These are phyloP conservation scores for Meyerozyma athensensis DNA, from an alignment of 1,139 yeast species.

Conservation along the genomic window DNA sequence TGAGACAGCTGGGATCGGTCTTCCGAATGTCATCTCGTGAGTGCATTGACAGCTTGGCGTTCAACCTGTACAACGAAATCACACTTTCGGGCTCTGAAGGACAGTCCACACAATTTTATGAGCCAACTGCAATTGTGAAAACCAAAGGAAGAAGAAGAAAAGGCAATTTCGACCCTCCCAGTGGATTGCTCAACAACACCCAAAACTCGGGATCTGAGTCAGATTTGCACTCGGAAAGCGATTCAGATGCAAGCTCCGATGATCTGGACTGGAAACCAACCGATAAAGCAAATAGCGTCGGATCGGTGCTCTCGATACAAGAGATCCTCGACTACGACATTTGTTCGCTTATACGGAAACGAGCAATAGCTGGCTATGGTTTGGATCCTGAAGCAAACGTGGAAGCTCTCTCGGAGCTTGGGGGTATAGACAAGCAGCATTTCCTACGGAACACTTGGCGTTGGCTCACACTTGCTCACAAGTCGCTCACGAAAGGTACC, in stretches of 20 bases:
- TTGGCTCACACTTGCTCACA: constrained; percentile 75
- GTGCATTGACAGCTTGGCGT: constrained; percentile 57
- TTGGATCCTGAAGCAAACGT: constrained; percentile 64
- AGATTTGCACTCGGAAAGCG: constrained; percentile 21
- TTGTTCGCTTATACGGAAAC: constrained; percentile 57
- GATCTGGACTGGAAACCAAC: constrained; percentile 12
- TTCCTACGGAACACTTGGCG: constrained; percentile 80
- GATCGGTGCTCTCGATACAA: constrained; percentile 5
- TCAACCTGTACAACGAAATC: constrained; percentile 70
- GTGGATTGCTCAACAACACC: not conserved
- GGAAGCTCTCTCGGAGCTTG: constrained; percentile 50
- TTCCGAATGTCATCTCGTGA: constrained; percentile 76
- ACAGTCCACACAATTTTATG: constrained; percentile 33
- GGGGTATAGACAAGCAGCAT: constrained; percentile 51
- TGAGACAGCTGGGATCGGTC: constrained; percentile 85
- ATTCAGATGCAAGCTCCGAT: constrained; percentile 28
- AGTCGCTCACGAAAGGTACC: constrained; percentile 61
- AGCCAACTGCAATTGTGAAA: not conserved
- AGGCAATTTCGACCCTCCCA: not conserved
- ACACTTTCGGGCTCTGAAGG: constrained; percentile 65
- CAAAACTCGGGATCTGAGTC: constrained; percentile 11
- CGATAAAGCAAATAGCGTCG: not conserved
- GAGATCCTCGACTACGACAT: constrained; percentile 56
- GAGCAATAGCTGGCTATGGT: constrained; percentile 75
- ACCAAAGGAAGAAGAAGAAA: not conserved